Evolutionary conservation across 768 basidiomycete genomes (phyloP), one percentile per base, ranked within the genome.

Genomic region (Coprinopsis marcescibilis): DNA sequence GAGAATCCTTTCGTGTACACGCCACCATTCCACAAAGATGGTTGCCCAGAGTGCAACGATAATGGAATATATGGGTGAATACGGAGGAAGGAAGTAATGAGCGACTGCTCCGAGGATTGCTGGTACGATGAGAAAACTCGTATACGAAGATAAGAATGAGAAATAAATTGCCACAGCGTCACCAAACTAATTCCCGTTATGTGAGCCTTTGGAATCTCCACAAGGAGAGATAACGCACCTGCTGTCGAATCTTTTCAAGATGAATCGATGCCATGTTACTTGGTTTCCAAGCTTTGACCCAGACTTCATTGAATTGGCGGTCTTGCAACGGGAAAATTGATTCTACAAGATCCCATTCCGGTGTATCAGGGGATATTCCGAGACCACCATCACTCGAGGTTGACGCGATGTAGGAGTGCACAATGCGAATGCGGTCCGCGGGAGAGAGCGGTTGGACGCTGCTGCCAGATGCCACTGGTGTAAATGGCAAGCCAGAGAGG

Each of bases 11-110:
- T 98, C 89, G 48, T 79, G 79, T 29, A 96, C 76, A 23, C 87
- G 77, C 95, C 95, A 99, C 71, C 82, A 85, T 62, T 97, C 93
- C 51, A 94, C 85, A 57, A 94, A 95, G 15, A 76, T 63, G 38
- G 91, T 72, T 0, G 86, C 83, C 89, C 94, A 99, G 2, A 92
- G 45, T n/a, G 81, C 77, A 38, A 95, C 67, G 17, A 88, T 65
- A 44, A 75, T 65, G 0, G 90, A 90, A 61, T 92, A 97, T 3
- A 78, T 37, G 10, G 85, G 76, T 7, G 85, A 84, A 64, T 92
- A 97, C 0, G 84, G 77, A 1, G 75, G 72, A 21, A 79, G 76
- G 57, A 86, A 73, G 65, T 81, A 75, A 67, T 81, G 90, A 60
- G 81, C 84, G 15, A 77, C 41, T 38, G 81, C 55, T 1, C 93